Conservation (phyloP, 257 asterid genomes). For the Solanum ahanhuiri region DNA sequence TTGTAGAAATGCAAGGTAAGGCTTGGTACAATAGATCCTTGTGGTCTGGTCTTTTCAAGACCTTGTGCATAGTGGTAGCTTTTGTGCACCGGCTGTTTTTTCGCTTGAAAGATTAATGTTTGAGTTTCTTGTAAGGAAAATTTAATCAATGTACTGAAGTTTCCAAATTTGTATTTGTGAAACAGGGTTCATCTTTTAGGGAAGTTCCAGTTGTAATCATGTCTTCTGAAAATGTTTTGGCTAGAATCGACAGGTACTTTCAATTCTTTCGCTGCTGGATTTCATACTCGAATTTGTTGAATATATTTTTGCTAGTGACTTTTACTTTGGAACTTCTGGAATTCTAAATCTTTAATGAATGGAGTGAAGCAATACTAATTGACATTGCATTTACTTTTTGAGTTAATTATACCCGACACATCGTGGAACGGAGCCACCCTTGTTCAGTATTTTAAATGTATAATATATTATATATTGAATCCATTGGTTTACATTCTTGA, state of each 20-base stretch:
- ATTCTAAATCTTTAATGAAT: not conserved
- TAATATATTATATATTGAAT: not conserved
- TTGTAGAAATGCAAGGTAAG: not conserved
- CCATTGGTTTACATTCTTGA: not conserved
- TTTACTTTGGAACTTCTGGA: not conserved
- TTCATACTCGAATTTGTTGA: not conserved
- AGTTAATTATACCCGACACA: not conserved
- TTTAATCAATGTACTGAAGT: not conserved
- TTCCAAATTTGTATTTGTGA: slow-evolving; percentile 3
- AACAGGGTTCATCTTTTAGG: slow-evolving; percentile 83
- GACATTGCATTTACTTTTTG: not conserved
- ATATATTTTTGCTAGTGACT: not conserved
- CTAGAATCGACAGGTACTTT: slow-evolving; percentile 75
- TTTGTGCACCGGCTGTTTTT: not conserved
- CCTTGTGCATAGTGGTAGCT: not conserved
- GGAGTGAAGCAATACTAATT: not conserved
- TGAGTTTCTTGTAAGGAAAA: not conserved
- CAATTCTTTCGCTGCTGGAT: not conserved
- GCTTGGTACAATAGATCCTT: not conserved
- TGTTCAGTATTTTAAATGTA: not conserved
- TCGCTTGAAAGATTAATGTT: not conserved
- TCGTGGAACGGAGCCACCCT: not conserved
- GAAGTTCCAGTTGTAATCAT: slow-evolving; percentile 93
- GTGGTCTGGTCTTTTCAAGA: not conserved
- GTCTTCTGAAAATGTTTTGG: slow-evolving; percentile 84